These are phyloP conservation scores for Talaromyces sp. DNA, from an alignment of 2,329 filamentous ascomycete genomes.

Conservation along the genomic window DNA sequence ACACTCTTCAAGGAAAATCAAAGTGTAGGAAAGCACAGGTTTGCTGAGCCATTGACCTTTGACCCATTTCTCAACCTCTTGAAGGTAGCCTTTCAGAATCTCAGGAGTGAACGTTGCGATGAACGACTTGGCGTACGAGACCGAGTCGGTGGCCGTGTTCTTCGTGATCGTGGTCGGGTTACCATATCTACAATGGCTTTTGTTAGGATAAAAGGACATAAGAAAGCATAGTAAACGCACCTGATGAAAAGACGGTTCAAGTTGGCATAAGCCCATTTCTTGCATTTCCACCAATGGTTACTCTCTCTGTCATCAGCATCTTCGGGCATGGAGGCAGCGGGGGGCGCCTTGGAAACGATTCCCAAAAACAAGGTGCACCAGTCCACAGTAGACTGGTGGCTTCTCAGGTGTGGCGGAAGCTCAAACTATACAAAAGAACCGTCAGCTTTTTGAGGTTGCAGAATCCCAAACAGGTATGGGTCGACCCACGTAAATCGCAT, in stretches of 20 bases:
- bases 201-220: background rate
- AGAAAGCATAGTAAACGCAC: constrained; percentile 43
- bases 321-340: constrained; percentile 70
- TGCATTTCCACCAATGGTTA: constrained; percentile 99
- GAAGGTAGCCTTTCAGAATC: constrained; percentile 89
- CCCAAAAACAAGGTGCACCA: constrained; percentile 96
- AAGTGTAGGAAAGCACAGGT: constrained; percentile 84
- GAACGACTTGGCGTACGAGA: constrained; percentile 83
- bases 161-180: constrained; percentile 73
- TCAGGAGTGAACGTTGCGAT: constrained; percentile 87
- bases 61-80: constrained; percentile 96
- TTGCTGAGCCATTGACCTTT: constrained; percentile 94
- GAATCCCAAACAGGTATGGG: constrained; percentile 1
- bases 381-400: constrained; percentile 77
- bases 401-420: constrained; percentile 68
- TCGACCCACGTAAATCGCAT: constrained; percentile 83
- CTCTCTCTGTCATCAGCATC: constrained; percentile 79
- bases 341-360: constrained; percentile 79
- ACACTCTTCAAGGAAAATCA: constrained; percentile 94
- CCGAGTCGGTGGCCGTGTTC: constrained; percentile 68
- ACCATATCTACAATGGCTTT: constrained; percentile 62
- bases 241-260: constrained; percentile 91
- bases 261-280: constrained; percentile 99
- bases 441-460: constrained; percentile 22
- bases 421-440: constrained; percentile 60